These are phyloP conservation scores for Fusarium sp. DNA, from an alignment of 2,329 filamentous ascomycete genomes.

Conservation along the genomic window DNA sequence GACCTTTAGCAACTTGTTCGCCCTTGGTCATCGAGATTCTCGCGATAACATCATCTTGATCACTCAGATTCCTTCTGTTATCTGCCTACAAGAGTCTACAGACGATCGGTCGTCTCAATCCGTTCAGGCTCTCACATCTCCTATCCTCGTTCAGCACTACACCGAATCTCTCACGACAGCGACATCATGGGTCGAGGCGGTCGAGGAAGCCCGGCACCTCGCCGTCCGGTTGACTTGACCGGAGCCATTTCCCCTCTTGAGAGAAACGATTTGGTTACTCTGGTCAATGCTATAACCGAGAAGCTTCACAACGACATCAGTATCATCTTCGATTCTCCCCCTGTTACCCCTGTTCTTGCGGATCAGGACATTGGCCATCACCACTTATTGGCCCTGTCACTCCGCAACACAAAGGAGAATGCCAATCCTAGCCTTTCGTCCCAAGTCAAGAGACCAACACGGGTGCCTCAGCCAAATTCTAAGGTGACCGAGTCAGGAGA, in stretches of 20 bases:
- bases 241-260: constrained; percentile 58
- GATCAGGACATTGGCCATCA: constrained; percentile 46
- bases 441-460: constrained; percentile 1
- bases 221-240: constrained; percentile 61
- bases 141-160: neutral
- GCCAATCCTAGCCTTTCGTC: constrained; percentile 10
- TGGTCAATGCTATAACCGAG: constrained; percentile 62
- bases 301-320: constrained; percentile 62
- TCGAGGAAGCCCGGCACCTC: constrained; percentile 47
- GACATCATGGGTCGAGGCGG: constrained; percentile 52
- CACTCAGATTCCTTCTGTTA: neutral
- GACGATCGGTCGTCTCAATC: neutral
- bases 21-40: neutral
- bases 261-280: constrained; percentile 59
- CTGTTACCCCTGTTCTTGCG: constrained; percentile 45
- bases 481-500: constrained; percentile 45
- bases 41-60: neutral
- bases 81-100: neutral
- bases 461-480: constrained; percentile 34
- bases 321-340: constrained; percentile 60
- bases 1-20: constrained; percentile 1
- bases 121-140: neutral
- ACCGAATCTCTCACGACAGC: neutral
- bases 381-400: constrained; percentile 49
- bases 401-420: constrained; percentile 44